A percentile compares a stretch with the other conserved stretches of the same genome.
Conservation (phyloP, 169 alveolate species). For the Babesia gibsoni region DNA sequence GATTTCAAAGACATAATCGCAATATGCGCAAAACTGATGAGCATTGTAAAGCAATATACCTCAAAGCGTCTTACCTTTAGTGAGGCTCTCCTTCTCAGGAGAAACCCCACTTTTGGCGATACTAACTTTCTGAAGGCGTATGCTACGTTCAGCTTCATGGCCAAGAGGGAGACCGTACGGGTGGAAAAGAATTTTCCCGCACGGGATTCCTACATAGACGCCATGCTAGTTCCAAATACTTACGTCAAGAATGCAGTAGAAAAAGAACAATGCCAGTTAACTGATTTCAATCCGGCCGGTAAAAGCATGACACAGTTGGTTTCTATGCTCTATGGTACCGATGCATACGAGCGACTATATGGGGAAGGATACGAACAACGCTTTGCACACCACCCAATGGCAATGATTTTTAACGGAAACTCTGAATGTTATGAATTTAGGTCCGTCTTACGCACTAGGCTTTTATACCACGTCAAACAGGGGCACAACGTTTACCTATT, state of each 20-base stretch:
- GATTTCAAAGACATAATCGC: not conserved
- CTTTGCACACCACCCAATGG: slow-evolving; percentile 21
- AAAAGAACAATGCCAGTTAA: not conserved
- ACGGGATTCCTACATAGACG: not conserved
- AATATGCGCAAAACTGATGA: not conserved
- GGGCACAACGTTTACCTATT: slow-evolving; percentile 21
- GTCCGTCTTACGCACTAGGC: not conserved
- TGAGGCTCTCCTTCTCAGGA: not conserved
- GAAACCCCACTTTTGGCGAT: slow-evolving; percentile 19
- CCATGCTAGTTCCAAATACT: slow-evolving; percentile 19
- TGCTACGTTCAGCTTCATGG: slow-evolving; percentile 17
- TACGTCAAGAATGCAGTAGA: not conserved
- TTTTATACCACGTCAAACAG: not conserved
- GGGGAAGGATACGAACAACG: slow-evolving; percentile 11
- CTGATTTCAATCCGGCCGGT: slow-evolving; percentile 2
- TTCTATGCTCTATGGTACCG: slow-evolving; percentile 28
- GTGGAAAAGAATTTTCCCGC: slow-evolving; percentile 2
- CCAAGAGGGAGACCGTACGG: not conserved
- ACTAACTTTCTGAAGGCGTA: not conserved
- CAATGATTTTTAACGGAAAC: slow-evolving; percentile 21
- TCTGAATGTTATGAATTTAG: slow-evolving; percentile 32
- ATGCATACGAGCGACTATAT: slow-evolving; percentile 1
- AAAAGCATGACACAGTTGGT: not conserved
- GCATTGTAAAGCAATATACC: not conserved
- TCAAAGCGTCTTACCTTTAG: no score